Percentiles rank a stretch among this genome's conserved stretches.
Evolutionary conservation across 768 basidiomycete genomes (phyloP).

Genomic region (Phlebiopsis flavidoalba): DNA sequence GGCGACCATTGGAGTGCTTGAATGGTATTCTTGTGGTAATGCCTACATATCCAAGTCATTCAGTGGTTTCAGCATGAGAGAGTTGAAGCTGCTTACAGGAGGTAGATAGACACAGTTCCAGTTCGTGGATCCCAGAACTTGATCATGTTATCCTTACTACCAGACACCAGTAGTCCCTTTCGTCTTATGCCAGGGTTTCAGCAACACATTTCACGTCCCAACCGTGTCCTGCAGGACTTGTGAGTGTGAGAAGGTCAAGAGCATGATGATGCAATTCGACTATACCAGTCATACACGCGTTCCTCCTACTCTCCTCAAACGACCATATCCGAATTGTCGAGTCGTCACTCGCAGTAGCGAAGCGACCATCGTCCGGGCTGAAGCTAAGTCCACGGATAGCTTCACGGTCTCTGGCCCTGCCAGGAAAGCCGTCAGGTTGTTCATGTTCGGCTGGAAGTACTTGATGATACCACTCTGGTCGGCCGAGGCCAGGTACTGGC

Average conservation of each 20-base stretch:
- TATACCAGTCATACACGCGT: slow-evolving; percentile 77
- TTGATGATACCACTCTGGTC: slow-evolving; percentile 95
- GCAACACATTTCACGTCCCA: slow-evolving; percentile 98
- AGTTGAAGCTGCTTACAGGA: slow-evolving; percentile 50
- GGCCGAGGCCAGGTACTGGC: slow-evolving; percentile 87
- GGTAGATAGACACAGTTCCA: slow-evolving; percentile 83
- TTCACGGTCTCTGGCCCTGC: slow-evolving; percentile 93
- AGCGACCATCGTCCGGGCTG: slow-evolving; percentile 86
- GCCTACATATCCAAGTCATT: slow-evolving; percentile 39
- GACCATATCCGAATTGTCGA: slow-evolving; percentile 93
- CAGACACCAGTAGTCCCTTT: slow-evolving; percentile 91
- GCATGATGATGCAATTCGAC: not conserved
- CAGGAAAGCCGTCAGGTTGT: slow-evolving; percentile 95
- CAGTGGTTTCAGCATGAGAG: not conserved
- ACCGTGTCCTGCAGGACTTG: slow-evolving; percentile 69
- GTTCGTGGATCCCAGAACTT: slow-evolving; percentile 99
- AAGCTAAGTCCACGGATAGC: slow-evolving; percentile 90
- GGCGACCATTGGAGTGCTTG: slow-evolving; percentile 93
- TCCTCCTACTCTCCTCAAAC: slow-evolving; percentile 91
- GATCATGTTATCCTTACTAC: slow-evolving; percentile 96
- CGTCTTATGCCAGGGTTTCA: slow-evolving; percentile 98
- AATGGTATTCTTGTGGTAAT: slow-evolving; percentile 96
- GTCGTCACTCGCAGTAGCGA: slow-evolving; percentile 95
- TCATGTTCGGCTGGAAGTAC: slow-evolving; percentile 99
- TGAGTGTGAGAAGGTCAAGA: not conserved